Conservation (phyloP, 1,139 yeast species). For the Protomyces pachydermus region DNA sequence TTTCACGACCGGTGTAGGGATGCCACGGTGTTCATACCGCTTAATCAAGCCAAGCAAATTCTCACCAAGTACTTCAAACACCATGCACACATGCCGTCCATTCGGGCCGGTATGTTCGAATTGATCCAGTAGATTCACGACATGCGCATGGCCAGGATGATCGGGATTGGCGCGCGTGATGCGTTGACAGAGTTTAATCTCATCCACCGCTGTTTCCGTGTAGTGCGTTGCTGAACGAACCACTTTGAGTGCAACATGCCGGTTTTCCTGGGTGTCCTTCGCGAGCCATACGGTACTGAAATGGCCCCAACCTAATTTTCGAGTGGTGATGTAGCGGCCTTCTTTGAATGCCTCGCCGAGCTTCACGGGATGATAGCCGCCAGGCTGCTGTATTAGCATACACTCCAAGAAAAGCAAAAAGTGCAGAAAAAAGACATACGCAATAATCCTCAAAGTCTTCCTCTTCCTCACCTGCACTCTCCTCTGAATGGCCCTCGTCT, state of each 20-base stretch:
- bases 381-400: conserved; percentile 50
- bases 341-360: conserved; percentile 64
- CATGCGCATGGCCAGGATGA: conserved; percentile 69
- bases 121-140: conserved; percentile 66
- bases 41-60: conserved; percentile 66
- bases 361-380: conserved; percentile 83
- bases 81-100: conserved; percentile 83
- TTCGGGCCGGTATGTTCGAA: conserved; percentile 75
- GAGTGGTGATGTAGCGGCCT: conserved; percentile 58
- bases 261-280: conserved; percentile 49
- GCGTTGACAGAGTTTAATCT: conserved; percentile 56
- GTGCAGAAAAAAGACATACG: neutral
- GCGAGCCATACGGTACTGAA: conserved; percentile 89
- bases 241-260: conserved; percentile 77
- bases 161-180: conserved; percentile 49
- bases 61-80: conserved; percentile 82
- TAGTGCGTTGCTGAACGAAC: conserved; percentile 66
- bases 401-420: conserved; percentile 44
- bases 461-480: conserved; percentile 17
- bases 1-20: conserved; percentile 68
- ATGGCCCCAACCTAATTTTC: conserved; percentile 91
- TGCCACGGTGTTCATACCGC: conserved; percentile 62
- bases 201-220: conserved; percentile 83
- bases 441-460: conserved; percentile 24
- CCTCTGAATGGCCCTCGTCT: conserved; percentile 2